phyloP scores from a whole-genome alignment of 139 green algal genomes.

The Chlamydomonas sp. region DNA sequence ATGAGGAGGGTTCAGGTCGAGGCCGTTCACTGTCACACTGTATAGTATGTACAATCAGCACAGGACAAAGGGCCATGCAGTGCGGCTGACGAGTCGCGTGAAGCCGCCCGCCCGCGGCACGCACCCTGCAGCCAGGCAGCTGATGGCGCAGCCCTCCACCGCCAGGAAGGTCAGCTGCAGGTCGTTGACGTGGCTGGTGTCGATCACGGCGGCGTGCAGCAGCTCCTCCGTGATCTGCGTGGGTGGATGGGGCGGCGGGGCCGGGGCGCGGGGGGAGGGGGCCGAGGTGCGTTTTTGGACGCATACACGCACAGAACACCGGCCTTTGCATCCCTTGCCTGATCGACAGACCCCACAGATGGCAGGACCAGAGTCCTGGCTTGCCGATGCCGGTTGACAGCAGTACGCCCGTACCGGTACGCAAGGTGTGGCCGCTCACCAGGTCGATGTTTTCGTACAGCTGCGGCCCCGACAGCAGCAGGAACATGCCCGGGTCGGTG shows the following conservation, averaged over 20 bases:
- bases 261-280: neutral
- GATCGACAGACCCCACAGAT: too few relatives aligned
- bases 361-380: too few relatives aligned
- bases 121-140: neutral
- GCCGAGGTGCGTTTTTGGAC: too few relatives aligned
- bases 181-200: neutral
- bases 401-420: neutral
- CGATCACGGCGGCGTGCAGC: neutral
- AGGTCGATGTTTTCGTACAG: neutral
- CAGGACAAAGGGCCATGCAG: neutral
- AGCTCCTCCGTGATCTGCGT: neutral
- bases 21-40: neutral
- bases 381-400: neutral
- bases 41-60: neutral
- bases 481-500: neutral
- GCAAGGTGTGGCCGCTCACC: neutral
- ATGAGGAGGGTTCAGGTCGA: neutral
- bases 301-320: too few relatives aligned
- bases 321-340: too few relatives aligned
- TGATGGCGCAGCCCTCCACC: constrained; percentile 13
- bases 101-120: neutral
- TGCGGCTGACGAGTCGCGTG: neutral
- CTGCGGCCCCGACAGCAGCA: neutral
- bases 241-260: too few relatives aligned
- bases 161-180: constrained; percentile 22